Base-by-base conservation (phyloP, 2,329 filamentous ascomycete species). In the Colletotrichum sublineola region DNA sequence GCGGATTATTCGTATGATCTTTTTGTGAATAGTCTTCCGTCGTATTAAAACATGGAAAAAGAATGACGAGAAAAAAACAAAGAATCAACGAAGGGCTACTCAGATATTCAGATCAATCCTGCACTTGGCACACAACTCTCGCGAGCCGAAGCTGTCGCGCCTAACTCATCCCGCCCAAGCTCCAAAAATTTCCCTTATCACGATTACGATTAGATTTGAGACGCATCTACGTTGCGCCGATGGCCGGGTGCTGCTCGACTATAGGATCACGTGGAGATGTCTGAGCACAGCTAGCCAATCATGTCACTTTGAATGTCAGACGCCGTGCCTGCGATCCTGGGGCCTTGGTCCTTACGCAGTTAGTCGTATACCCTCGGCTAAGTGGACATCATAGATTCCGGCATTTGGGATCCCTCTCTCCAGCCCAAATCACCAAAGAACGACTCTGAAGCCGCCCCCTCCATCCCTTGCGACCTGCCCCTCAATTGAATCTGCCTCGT, bases 361-460 rank as follows among this genome's bases (percentile, higher is more conserved):
- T 58, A 42, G 55, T 58, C 36, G 40, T 24, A 58, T 80, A 83
- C 84, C 84, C 86, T 88, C 86, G 86, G 86, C 84, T 63, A 63
- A 52, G 61, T 63, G 61, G 61, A 87, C 87, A 86, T 74, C 66
- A 73, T 72, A 46, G 62, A 69, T 63, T 62, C 68, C 64, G 73
- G 70, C 75, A 73, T 73, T 73, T 68, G 31, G 58, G 50, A 50
- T 63, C 55, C 69, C 55, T 64, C 46, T 40, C 15, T 40, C 71
- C 61, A 68, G 69, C 58, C 74, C 68, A 73, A 70, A 60, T 46
- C 42, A 38, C 63, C 63, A 60, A 63, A 61, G 20, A 52, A 58
- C 73, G 65, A 71, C 44, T 61, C 40, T 60, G 18, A 58, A 58
- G 4, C 12, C 24, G 24, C 52, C 29, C 6, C 63, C 66, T 46